phyloP scores from a whole-genome alignment of 169 alveolate genomes.

The Cryptosporidium ryanae region DNA sequence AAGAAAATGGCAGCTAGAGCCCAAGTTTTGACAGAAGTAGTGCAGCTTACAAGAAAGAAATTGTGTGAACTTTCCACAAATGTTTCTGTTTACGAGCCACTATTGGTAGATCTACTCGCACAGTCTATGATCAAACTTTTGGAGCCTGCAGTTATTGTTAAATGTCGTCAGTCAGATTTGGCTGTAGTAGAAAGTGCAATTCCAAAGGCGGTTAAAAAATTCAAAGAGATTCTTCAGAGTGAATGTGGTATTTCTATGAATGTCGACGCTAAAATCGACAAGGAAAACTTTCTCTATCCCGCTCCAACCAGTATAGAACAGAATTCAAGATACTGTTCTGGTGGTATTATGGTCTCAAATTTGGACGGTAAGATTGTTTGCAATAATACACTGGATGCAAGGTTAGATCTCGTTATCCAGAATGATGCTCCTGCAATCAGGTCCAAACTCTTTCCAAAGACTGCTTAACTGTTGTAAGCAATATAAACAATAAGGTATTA shows the following conservation, averaged over 20 bases:
- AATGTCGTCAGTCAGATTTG: conserved; percentile 87
- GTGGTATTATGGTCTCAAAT: conserved; percentile 83
- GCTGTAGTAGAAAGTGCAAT: conserved; percentile 85
- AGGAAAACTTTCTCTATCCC: conserved; percentile 81
- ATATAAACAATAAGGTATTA: not conserved
- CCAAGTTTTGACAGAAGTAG: conserved; percentile 82
- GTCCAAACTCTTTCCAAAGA: conserved; percentile 80
- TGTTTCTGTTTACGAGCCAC: conserved; percentile 37
- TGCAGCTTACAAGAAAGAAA: conserved; percentile 83
- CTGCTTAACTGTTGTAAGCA: not conserved
- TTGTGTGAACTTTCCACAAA: conserved; percentile 76
- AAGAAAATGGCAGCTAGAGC: conserved; percentile 88
- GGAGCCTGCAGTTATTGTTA: conserved; percentile 85
- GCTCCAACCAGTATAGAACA: conserved; percentile 82
- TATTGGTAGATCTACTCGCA: conserved; percentile 33
- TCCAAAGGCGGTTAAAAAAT: conserved; percentile 82
- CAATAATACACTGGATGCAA: conserved; percentile 83
- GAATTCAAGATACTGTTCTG: conserved; percentile 80
- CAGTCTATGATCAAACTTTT: conserved; percentile 82
- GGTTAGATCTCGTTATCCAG: conserved; percentile 82
- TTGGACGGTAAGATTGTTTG: conserved; percentile 85
- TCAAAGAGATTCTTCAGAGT: conserved; percentile 79
- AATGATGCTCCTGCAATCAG: conserved; percentile 84
- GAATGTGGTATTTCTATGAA: conserved; percentile 81
- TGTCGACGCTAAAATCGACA: conserved; percentile 84